Percentiles rank a stretch among this genome's conserved stretches.
phyloP scores from a whole-genome alignment of 192 early-diverging fungal species.

The Backusella morwellensis region DNA sequence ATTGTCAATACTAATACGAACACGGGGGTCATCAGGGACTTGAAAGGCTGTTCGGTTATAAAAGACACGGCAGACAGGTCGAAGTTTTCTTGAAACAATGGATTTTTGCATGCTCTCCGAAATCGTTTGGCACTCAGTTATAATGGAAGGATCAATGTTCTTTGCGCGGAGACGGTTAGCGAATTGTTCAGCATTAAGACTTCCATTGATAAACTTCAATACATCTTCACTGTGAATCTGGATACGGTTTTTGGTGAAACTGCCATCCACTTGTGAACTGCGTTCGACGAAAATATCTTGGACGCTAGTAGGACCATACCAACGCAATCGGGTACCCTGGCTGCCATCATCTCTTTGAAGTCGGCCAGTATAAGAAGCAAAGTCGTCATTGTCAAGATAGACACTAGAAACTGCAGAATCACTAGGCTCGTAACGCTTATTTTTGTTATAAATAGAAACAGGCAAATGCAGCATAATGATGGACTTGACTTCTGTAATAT shows the following conservation, averaged over 20 bases:
- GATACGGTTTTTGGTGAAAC: constrained; percentile 29
- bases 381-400: constrained; percentile 31
- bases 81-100: constrained; percentile 20
- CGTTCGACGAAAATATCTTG: constrained; percentile 29
- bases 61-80: constrained; percentile 25
- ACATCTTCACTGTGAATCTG: constrained; percentile 21
- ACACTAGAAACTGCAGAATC: constrained; percentile 36
- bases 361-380: constrained; percentile 31
- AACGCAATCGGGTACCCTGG: constrained; percentile 30
- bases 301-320: constrained; percentile 27
- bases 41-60: constrained; percentile 39
- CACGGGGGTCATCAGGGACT: constrained; percentile 49
- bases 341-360: constrained; percentile 35
- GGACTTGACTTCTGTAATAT: constrained; percentile 38
- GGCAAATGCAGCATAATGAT: constrained; percentile 39
- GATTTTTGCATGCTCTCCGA: constrained; percentile 24
- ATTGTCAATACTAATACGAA: constrained; percentile 92
- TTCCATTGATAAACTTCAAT: constrained; percentile 13
- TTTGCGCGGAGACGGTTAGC: constrained; percentile 57
- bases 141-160: constrained; percentile 59
- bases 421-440: constrained; percentile 42
- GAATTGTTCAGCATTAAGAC: constrained; percentile 47
- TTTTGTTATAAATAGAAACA: constrained; percentile 44
- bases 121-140: constrained; percentile 49
- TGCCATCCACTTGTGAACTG: constrained; percentile 29